Conservation (phyloP, 148 eudicot species). For the Camellia lanceoleosa region DNA sequence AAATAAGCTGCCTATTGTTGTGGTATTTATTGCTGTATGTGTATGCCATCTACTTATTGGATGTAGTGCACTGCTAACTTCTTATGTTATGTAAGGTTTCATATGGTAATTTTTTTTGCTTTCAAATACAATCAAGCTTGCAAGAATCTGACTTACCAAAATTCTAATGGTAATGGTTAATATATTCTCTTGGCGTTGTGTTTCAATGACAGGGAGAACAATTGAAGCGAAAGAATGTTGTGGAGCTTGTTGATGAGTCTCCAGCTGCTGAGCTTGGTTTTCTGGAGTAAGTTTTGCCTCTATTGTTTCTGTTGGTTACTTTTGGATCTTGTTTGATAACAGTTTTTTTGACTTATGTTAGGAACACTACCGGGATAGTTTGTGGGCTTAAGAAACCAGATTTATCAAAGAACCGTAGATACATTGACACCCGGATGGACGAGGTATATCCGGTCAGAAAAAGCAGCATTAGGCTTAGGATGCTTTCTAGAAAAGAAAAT, state of each 20-base stretch:
- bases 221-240: conserved; percentile 54
- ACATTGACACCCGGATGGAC: conserved; percentile 61
- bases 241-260: conserved; percentile 45
- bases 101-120: neutral
- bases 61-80: neutral
- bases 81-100: neutral
- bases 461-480: conserved; percentile 50
- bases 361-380: conserved; percentile 37
- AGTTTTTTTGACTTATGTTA: conserved; percentile 20
- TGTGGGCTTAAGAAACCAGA: conserved; percentile 46
- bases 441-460: conserved; percentile 70
- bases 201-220: conserved; percentile 69
- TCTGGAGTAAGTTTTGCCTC: conserved; percentile 43
- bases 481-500: conserved; percentile 58
- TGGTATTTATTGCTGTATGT: neutral
- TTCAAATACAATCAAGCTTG: neutral
- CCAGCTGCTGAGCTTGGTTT: conserved; percentile 24
- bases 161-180: neutral
- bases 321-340: conserved; percentile 9
- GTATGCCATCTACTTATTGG: neutral
- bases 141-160: neutral
- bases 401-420: conserved; percentile 55
- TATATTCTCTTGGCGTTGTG: conserved; percentile 9
- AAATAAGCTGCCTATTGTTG: neutral
- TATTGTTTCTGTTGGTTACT: conserved; percentile 3